Base-by-base conservation (phyloP, 176 grass and related monocot species). In the Aegilops bicornis region DNA sequence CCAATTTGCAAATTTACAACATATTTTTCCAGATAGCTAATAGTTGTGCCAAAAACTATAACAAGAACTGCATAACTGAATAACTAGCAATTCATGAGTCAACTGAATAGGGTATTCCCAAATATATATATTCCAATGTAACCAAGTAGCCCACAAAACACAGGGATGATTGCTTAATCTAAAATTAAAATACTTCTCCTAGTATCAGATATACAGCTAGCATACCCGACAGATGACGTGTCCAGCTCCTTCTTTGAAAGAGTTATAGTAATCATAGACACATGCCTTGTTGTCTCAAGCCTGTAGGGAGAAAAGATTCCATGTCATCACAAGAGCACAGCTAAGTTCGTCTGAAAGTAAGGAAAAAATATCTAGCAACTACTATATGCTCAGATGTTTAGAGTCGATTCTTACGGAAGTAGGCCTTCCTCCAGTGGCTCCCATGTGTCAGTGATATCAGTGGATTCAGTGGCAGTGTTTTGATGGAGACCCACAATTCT, bases 371-470 rank as follows among this genome's bases (percentile, higher is more conserved):
- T 54, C 56, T 59, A 59, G 56, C 54, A 58, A 58, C n/a, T 42
- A 43, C 62, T 76, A 16, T 52, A 76, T 83, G 64, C 32, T 56
- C 2, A 80, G 47, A 86, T 43, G 15, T 20, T 22, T 82, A 72
- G 1, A 77, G 63, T 68, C 20, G n/a, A 40, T 62, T 73, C 91
- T 91, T 93, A 99, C 97, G 97, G 97, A 37, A 99, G 97, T 69
- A 99, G 40, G 85, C 97, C 97, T 94, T 99, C 97, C 90, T 99
- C 97, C 54, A 99, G 81, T 29, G 97, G 97, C 84, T 99, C 97
- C 97, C 97, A 99, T 58, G 81, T 99, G 79, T 99, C 97, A 25
- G 97, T 99, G 56, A 96, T 99, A 89, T 99, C 97, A 77, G 94
- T 96, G n/a, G 97, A 99, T 62, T 90, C 92, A 45, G 93, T 94